These are phyloP conservation scores for Eucalyptus albens DNA, from an alignment of 345 rosid species.

Conservation along the genomic window DNA sequence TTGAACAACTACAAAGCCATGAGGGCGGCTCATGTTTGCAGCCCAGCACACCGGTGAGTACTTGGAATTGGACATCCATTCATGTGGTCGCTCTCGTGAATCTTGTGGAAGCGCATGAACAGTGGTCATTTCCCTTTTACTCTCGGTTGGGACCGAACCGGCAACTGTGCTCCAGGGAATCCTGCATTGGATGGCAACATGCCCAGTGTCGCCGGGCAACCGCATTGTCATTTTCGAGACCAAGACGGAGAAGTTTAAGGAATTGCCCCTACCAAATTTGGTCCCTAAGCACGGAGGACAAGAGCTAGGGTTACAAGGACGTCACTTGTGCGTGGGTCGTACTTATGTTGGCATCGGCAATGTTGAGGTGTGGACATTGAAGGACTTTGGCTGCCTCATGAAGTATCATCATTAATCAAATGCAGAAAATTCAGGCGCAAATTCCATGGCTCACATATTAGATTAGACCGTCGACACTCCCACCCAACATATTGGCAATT, in stretches of 20 bases:
- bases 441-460: neutral
- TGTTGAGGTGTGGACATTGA: too few species aligned
- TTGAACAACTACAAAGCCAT: neutral
- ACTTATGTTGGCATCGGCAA: too few species aligned
- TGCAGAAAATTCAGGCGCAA: neutral
- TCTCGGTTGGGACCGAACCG: neutral
- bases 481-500: neutral
- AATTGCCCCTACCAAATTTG: too few species aligned
- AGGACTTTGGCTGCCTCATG: too few species aligned
- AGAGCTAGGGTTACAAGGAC: too few species aligned
- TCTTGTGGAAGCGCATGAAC: neutral
- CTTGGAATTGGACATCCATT: too few species aligned
- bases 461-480: neutral
- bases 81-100: neutral
- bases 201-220: neutral
- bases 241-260: too few species aligned
- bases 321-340: too few species aligned
- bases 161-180: neutral
- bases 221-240: too few species aligned
- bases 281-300: too few species aligned
- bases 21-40: neutral
- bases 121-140: neutral
- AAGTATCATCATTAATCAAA: too few species aligned
- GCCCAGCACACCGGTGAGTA: neutral
- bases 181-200: neutral